Percentiles rank a stretch among this genome's conserved stretches.
phyloP scores from a whole-genome alignment of 2,329 filamentous ascomycete species.

The Fusarium redolens region DNA sequence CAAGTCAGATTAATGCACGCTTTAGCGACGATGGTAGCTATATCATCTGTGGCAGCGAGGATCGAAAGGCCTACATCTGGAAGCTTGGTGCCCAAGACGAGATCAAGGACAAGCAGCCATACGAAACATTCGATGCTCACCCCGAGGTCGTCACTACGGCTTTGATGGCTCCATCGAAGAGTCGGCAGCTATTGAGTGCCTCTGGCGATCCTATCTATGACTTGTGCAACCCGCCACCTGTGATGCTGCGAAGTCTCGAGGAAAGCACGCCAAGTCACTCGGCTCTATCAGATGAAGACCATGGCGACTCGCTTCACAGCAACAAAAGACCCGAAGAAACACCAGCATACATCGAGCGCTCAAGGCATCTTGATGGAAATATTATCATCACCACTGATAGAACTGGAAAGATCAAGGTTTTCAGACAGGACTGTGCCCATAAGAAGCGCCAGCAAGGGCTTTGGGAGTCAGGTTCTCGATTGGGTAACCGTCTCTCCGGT shows the following conservation, averaged over 20 bases:
- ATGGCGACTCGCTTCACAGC: conserved; percentile 48
- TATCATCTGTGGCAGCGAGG: conserved; percentile 93
- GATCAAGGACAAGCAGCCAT: conserved; percentile 81
- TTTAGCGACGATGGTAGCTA: conserved; percentile 90
- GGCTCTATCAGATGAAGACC: conserved; percentile 51
- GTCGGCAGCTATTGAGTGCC: conserved; percentile 79
- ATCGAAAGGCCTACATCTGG: conserved; percentile 92
- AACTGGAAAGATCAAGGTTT: conserved; percentile 90
- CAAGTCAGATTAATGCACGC: conserved; percentile 88
- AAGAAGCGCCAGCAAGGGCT: conserved; percentile 79
- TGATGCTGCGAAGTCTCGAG: conserved; percentile 80
- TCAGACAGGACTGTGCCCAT: conserved; percentile 92
- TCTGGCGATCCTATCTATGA: conserved; percentile 96
- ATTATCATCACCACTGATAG: conserved; percentile 94
- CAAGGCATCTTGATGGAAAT: conserved; percentile 81
- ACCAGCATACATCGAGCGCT: conserved; percentile 81
- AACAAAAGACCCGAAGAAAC: conserved; percentile 70
- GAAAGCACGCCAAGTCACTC: conserved; percentile 64
- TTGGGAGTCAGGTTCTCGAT: conserved; percentile 81
- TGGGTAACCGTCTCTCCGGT: conserved; percentile 75
- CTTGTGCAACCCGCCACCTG: conserved; percentile 92
- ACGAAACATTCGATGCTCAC: conserved; percentile 93
- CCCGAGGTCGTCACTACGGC: conserved; percentile 90
- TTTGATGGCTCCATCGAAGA: conserved; percentile 82
- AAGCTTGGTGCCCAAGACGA: conserved; percentile 66